Evolutionary conservation across 2,329 filamentous ascomycete genomes (phyloP).

Genomic region (Fonsecaea erecta): DNA sequence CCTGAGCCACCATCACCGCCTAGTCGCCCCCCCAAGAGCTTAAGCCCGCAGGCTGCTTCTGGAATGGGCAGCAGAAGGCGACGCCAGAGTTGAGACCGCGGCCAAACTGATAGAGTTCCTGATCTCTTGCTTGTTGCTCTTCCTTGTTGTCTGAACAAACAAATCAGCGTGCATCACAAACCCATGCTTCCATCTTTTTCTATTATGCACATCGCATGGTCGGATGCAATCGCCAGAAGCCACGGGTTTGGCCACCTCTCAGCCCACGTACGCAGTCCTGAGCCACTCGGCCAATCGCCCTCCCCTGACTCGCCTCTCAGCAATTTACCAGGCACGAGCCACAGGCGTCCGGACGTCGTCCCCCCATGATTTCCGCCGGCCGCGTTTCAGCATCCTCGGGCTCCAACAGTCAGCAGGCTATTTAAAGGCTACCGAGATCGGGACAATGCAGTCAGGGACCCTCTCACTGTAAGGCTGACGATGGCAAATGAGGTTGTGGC

Average conservation of each 20-base stretch:
- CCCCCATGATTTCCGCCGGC: slow-evolving; percentile 8
- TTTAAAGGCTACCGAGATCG: slow-evolving; percentile 16
- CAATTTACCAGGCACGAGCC: slow-evolving; percentile 8
- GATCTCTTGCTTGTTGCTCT: background rate
- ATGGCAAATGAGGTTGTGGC: slow-evolving; percentile 1
- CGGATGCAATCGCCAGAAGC: background rate
- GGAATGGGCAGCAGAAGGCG: background rate
- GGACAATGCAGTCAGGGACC: background rate
- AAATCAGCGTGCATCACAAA: background rate
- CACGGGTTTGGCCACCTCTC: background rate
- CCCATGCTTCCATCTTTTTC: background rate
- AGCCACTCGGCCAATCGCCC: background rate
- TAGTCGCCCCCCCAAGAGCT: background rate
- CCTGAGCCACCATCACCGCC: background rate
- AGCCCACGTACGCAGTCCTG: background rate
- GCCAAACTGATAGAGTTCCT: background rate
- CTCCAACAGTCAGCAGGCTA: slow-evolving; percentile 12
- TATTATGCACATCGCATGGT: background rate
- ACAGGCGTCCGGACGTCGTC: background rate
- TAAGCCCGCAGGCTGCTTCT: background rate
- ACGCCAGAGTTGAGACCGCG: background rate
- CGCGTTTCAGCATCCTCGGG: slow-evolving; percentile 4
- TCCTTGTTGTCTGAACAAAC: background rate
- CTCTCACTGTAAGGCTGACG: slow-evolving; percentile 15
- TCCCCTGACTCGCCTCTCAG: background rate